Percentiles rank a stretch among this genome's conserved stretches.
Conservation (phyloP, 139 green algal genomes). For the Axilococcus clingmanii region DNA sequence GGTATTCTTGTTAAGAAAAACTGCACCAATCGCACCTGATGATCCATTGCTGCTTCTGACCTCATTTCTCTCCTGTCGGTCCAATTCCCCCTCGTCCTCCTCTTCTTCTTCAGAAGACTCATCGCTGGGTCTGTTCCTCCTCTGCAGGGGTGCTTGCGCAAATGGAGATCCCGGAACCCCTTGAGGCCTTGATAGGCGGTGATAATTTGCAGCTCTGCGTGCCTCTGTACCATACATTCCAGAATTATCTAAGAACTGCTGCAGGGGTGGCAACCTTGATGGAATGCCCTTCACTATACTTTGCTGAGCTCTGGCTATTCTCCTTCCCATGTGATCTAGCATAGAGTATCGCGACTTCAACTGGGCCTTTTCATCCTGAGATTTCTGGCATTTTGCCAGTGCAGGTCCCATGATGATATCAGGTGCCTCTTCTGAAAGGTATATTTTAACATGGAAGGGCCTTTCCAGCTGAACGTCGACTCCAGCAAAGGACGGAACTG, state of each 20-base stretch:
- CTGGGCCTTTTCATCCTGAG: neutral
- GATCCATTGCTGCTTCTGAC: constrained; percentile 2
- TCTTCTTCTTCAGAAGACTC: neutral
- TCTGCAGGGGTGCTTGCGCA: no score
- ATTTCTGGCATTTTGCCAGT: neutral
- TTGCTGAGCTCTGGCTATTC: constrained; percentile 18
- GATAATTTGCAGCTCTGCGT: no score
- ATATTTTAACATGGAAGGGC: neutral
- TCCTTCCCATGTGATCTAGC: constrained; percentile 15
- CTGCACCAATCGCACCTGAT: neutral
- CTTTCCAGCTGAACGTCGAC: neutral
- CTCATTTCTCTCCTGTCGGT: neutral
- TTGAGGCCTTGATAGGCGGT: constrained; percentile 15
- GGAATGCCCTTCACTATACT: constrained; percentile 24
- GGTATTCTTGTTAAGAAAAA: neutral
- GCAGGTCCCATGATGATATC: no score
- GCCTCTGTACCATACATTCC: constrained; percentile 1
- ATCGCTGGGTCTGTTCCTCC: neutral
- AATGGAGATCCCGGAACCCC: constrained; percentile 14
- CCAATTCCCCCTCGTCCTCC: neutral
- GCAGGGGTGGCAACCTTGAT: constrained; percentile 12
- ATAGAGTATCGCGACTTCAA: constrained; percentile 2
- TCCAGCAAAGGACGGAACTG: neutral
- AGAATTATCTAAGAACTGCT: neutral
- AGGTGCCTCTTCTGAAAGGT: neutral